phyloP scores from a whole-genome alignment of 2,329 filamentous ascomycete genomes.

The Nectriaceae sp. region DNA sequence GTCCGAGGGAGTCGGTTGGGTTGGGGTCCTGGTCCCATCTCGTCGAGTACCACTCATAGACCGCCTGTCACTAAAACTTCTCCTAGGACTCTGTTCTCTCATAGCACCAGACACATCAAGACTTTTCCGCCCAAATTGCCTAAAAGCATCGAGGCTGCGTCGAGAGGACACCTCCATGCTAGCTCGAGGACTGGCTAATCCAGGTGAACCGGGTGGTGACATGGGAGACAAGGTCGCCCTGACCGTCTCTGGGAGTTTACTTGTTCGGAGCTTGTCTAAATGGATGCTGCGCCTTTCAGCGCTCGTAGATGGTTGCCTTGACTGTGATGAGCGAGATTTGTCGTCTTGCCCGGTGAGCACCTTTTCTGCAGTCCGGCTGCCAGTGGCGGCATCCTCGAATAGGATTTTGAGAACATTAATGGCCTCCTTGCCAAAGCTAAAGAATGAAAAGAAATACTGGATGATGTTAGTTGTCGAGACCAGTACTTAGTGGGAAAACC shows the following conservation, averaged over 20 bases:
- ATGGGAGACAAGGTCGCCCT: constrained; percentile 61
- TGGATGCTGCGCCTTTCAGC: constrained; percentile 26
- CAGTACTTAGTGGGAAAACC: too few species aligned
- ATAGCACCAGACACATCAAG: constrained; percentile 50
- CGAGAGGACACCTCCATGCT: constrained; percentile 54
- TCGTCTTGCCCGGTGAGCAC: constrained; percentile 16
- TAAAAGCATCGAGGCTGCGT: constrained; percentile 56
- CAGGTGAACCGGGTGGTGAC: constrained; percentile 43
- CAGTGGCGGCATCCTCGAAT: constrained; percentile 62
- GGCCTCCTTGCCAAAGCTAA: constrained; percentile 81
- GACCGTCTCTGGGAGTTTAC: constrained; percentile 56
- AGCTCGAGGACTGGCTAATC: constrained; percentile 51
- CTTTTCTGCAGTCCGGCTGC: constrained; percentile 31
- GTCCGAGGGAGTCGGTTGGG: constrained; percentile 63
- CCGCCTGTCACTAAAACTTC: constrained; percentile 65
- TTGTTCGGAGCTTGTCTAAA: constrained; percentile 36
- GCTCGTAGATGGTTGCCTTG: constrained; percentile 27
- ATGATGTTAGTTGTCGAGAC: too few species aligned
- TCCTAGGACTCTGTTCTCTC: constrained; percentile 46
- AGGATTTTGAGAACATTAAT: constrained; percentile 75
- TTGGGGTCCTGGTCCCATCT: constrained; percentile 47
- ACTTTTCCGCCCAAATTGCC: constrained; percentile 50
- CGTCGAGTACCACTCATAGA: constrained; percentile 52
- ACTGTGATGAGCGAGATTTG: constrained; percentile 13
- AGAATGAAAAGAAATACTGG: constrained; percentile 97